These are phyloP conservation scores for Eremothecium sinecaudum DNA, from an alignment of 1,139 yeast species.

Conservation along the genomic window DNA sequence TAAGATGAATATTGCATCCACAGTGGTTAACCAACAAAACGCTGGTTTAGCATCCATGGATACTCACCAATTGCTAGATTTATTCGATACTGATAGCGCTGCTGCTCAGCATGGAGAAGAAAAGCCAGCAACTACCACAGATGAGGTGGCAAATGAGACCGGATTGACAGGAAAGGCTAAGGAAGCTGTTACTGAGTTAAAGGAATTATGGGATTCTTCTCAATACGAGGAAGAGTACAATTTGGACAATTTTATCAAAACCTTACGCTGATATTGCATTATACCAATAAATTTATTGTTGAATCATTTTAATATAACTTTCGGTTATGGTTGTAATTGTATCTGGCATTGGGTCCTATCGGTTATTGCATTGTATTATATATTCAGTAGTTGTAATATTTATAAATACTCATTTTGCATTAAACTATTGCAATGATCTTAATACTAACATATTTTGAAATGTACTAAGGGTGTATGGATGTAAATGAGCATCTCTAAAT, in stretches of 20 bases:
- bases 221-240: conserved; percentile 96
- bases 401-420: conserved; percentile 7
- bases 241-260: conserved; percentile 82
- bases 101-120: conserved; percentile 35
- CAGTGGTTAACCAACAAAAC: conserved; percentile 93
- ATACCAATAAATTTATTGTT: conserved; percentile 2
- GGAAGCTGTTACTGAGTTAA: conserved; percentile 60
- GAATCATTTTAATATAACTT: background rate
- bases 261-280: conserved; percentile 36
- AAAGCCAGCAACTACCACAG: conserved; percentile 28
- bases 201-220: conserved; percentile 93
- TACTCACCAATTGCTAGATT: conserved; percentile 83
- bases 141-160: conserved; percentile 34
- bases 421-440: background rate
- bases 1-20: conserved; percentile 94
- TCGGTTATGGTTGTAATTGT: conserved; percentile 4
- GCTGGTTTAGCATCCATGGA: conserved; percentile 94
- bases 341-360: conserved; percentile 1
- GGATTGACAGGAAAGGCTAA: conserved; percentile 36
- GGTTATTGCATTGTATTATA: no score
- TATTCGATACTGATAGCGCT: conserved; percentile 53
- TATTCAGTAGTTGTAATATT: conserved; percentile 5
- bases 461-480: no score
- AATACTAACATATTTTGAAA: no score
- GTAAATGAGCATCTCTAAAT: no score